Conservation (phyloP, 208 protist species). For the Acanthamoeba lenticulata region DNA sequence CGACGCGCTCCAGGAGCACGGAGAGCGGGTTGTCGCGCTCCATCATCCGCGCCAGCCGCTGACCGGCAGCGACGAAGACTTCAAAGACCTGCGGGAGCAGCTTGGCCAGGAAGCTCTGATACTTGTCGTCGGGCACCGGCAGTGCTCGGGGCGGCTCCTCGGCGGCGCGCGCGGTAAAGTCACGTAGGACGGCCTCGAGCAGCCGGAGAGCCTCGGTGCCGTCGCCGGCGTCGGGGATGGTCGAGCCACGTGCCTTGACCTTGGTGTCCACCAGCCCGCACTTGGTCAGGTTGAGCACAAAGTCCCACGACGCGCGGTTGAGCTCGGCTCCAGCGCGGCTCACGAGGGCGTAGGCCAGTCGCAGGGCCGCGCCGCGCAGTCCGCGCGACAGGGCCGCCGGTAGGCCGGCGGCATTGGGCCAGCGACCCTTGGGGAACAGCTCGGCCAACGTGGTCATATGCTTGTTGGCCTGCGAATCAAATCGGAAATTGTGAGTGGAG, state of each 20-base stretch:
- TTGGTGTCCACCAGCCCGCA: slow-evolving; percentile 12
- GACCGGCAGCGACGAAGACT: not conserved
- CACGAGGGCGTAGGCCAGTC: not conserved
- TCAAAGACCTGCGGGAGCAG: slow-evolving; percentile 18
- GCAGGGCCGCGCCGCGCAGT: not conserved
- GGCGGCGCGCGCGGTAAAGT: not conserved
- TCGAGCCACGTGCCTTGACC: slow-evolving; percentile 8
- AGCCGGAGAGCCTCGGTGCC: not conserved
- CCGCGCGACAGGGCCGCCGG: not conserved
- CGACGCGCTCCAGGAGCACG: slow-evolving; percentile 20
- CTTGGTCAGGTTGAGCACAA: not conserved
- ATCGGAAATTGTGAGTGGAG: not conserved
- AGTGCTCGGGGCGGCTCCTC: not conserved
- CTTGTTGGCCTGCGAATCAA: not conserved
- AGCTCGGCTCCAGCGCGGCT: not conserved
- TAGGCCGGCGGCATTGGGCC: not conserved
- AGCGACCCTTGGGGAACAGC: slow-evolving; percentile 35
- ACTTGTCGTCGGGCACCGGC: slow-evolving; percentile 26
- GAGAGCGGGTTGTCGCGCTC: slow-evolving; percentile 17
- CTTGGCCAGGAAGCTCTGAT: slow-evolving; percentile 48
- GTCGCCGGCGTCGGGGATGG: not conserved
- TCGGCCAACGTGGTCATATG: not conserved
- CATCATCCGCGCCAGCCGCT: slow-evolving; percentile 25
- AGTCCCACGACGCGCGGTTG: slow-evolving; percentile 19
- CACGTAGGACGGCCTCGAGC: not conserved